A percentile compares a stretch with the other conserved stretches of the same genome.
phyloP scores from a whole-genome alignment of 164 flowering plant genomes.

The Dillenia suffruticosa region DNA sequence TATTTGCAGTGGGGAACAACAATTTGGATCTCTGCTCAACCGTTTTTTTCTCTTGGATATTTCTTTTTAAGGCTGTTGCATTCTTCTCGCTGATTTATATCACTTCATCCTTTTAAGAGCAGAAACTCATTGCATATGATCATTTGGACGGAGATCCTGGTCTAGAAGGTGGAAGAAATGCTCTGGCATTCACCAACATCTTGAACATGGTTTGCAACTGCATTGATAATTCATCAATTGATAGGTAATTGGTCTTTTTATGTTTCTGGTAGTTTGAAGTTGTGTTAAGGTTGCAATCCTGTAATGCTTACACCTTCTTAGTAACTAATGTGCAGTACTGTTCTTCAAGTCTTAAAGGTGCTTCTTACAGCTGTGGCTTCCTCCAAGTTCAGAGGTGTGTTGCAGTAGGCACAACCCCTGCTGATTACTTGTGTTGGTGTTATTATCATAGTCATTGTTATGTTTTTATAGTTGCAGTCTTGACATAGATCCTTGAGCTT shows the following conservation, averaged over 20 bases:
- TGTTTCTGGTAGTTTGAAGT: conserved; percentile 6
- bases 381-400: conserved; percentile 83
- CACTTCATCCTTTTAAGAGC: conserved; percentile 9
- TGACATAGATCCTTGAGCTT: too few relatives aligned
- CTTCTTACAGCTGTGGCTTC: conserved; percentile 98
- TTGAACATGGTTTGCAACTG: conserved; percentile 87
- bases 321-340: conserved; percentile 62
- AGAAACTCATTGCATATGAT: conserved; percentile 99
- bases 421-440: too few relatives aligned
- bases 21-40: too few relatives aligned
- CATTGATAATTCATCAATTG: conserved; percentile 91
- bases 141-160: conserved; percentile 99
- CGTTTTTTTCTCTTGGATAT: too few relatives aligned
- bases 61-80: too few relatives aligned
- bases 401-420: background rate
- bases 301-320: conserved; percentile 14
- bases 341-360: conserved; percentile 94
- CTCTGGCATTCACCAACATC: conserved; percentile 65
- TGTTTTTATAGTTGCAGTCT: too few relatives aligned
- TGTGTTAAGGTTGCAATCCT: background rate
- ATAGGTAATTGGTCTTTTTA: conserved; percentile 49
- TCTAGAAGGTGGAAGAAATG: conserved; percentile 79
- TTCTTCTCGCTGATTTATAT: too few relatives aligned
- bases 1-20: background rate
- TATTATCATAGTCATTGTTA: too few relatives aligned